Base-by-base conservation (phyloP, 106 monocot genomes). In the Dactylorhiza incarnata region DNA sequence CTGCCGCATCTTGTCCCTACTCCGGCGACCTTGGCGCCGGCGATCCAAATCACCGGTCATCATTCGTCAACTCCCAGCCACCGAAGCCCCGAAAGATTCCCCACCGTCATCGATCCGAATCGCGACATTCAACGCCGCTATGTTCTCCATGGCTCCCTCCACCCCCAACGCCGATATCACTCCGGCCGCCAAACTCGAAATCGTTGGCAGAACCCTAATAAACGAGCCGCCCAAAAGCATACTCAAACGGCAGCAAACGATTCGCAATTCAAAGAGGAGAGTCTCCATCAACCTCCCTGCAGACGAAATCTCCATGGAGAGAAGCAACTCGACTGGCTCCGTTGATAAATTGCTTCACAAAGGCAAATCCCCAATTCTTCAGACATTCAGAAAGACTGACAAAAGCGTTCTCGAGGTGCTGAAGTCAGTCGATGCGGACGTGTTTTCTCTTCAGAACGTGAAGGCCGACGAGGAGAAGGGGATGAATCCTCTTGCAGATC, bases 91-190 rank as follows among this genome's bases (percentile, higher is more conserved):
- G 0, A 11, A 25, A 19, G 3, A 22, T 46, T 24, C 66, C 9
- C n/a, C 68, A 8, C 8, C 11, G 4, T 48, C 46, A 52, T 55
- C 61, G n/a, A 79, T 91, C 44, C 84, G 94, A 4, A 48, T 95
- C 17, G 92, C 92, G 6, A 90, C 95, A 1, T 95, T 95, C 90
- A 88, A 92, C 83, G 95, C 86, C 5, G 90, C 88, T 72, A 85
- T 95, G 86, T 95, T 95, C 80, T 90, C 95, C 63, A 88, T 90
- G 88, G 92, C 92, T 0, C 88, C 92, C 2, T 85, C 81, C 0
- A 82, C 89, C 23, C 82, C 80, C 0, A 53, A 50, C 9, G n/a
- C 62, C 46, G 61, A 51, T 5, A 49, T 46, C 50, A 12, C 73
- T 24, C 48, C 29, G 14, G 73, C 56, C 47, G 3, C 71, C 46